These are phyloP conservation scores for Tremella mesenterica DNA, from an alignment of 768 basidiomycete species.

Conservation along the genomic window DNA sequence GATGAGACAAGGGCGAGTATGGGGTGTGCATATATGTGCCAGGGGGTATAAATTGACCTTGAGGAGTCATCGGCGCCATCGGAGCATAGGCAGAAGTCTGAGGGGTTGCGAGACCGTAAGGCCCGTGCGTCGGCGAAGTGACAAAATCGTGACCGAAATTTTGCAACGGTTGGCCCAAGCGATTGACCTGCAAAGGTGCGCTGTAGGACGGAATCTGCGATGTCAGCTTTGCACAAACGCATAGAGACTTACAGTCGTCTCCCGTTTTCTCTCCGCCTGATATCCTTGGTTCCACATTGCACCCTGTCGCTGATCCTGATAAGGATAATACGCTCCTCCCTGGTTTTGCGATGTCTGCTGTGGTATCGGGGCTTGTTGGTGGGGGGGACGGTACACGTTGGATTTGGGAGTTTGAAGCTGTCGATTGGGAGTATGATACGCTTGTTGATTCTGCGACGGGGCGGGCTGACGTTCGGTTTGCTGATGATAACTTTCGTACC, in stretches of 20 bases:
- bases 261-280: neutral
- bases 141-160: neutral
- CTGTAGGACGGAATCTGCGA: neutral
- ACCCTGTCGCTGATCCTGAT: neutral
- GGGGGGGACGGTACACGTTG: neutral
- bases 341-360: too few relatives aligned
- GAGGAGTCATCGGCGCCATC: neutral
- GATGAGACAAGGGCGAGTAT: neutral
- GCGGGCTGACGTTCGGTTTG: neutral
- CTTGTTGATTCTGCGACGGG: neutral
- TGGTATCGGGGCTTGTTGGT: neutral
- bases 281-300: neutral
- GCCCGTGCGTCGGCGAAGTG: neutral
- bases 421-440: neutral
- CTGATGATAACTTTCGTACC: neutral
- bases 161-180: neutral
- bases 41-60: neutral
- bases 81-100: neutral
- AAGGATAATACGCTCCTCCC: too few relatives aligned
- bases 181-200: neutral
- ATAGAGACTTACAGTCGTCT: too few relatives aligned
- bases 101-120: neutral
- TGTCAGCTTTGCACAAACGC: too few relatives aligned
- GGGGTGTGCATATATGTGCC: neutral
- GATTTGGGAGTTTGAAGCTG: neutral